A percentile compares a stretch with the other conserved stretches of the same genome.
Conservation (phyloP, 1,139 yeast genomes). For the Nematodospora anomalae region DNA sequence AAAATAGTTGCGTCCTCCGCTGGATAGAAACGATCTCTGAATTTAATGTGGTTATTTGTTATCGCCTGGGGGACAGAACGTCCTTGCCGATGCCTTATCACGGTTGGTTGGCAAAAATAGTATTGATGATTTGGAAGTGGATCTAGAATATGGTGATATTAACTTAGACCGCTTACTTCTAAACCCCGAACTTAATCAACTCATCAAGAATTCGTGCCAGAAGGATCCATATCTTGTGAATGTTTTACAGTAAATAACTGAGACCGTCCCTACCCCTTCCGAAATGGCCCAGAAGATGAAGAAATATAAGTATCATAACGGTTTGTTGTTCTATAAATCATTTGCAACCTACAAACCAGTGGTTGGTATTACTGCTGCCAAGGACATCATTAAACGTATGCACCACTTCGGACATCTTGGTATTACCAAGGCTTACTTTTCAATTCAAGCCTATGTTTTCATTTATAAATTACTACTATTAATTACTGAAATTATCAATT, state of each 20-base stretch:
- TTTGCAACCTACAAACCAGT: background rate
- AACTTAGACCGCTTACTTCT: background rate
- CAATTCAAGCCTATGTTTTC: too few relatives aligned
- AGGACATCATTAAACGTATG: background rate
- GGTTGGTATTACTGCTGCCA: background rate
- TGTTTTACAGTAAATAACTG: background rate
- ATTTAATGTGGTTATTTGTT: background rate
- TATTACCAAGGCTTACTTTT: too few relatives aligned
- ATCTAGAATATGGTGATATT: background rate
- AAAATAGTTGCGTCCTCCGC: background rate
- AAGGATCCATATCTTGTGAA: background rate
- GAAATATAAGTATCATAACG: conserved; percentile 1
- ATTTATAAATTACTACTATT: background rate
- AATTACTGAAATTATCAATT: background rate
- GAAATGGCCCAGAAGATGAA: background rate
- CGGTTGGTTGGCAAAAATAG: background rate
- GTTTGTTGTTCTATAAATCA: background rate
- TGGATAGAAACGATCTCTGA: conserved; percentile 1
- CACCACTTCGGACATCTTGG: conserved; percentile 1
- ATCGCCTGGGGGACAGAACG: conserved; percentile 1
- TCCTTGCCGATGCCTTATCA: conserved; percentile 3
- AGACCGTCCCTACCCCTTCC: background rate
- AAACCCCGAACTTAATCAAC: background rate
- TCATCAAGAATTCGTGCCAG: background rate
- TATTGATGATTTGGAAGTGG: background rate